phyloP scores from a whole-genome alignment of 2,329 filamentous ascomycete genomes.

The Trichoderma citrinoviride region DNA sequence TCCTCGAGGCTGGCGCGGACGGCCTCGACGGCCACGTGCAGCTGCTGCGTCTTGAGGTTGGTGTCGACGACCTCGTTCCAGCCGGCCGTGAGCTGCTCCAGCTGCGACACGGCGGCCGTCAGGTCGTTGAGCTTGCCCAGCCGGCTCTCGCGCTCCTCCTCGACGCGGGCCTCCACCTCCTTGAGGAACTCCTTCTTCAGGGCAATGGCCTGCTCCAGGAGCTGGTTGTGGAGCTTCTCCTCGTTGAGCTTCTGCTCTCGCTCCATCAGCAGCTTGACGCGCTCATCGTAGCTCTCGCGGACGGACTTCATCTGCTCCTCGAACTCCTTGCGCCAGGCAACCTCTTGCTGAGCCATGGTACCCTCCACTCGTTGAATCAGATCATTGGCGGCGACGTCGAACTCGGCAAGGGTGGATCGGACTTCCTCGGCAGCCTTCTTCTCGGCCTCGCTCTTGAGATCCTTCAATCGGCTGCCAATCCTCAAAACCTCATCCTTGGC shows the following conservation, averaged over 20 bases:
- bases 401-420: constrained; percentile 67
- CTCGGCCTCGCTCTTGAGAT: constrained; percentile 67
- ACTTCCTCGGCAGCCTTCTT: constrained; percentile 74
- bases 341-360: constrained; percentile 77
- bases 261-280: constrained; percentile 74
- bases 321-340: constrained; percentile 82
- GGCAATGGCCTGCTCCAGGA: constrained; percentile 85
- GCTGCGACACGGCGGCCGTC: constrained; percentile 70
- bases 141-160: constrained; percentile 82
- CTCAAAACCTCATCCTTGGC: constrained; percentile 79
- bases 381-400: constrained; percentile 82
- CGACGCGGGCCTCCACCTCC: constrained; percentile 77
- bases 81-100: constrained; percentile 81
- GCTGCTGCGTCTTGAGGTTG: constrained; percentile 91
- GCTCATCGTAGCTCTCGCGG: constrained; percentile 73
- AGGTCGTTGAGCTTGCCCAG: constrained; percentile 83
- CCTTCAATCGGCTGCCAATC: constrained; percentile 74
- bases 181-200: constrained; percentile 81
- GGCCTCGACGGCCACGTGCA: constrained; percentile 92
- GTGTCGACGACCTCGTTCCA: constrained; percentile 90
- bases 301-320: constrained; percentile 80
- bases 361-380: constrained; percentile 85
- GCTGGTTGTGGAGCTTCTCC: constrained; percentile 76
- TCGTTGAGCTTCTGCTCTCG: constrained; percentile 78
- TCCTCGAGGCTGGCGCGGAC: constrained; percentile 81